Percentiles rank a stretch among this genome's conserved stretches.
These are phyloP conservation scores for Kwoniella heveanensis DNA, from an alignment of 768 basidiomycete species.

Conservation along the genomic window DNA sequence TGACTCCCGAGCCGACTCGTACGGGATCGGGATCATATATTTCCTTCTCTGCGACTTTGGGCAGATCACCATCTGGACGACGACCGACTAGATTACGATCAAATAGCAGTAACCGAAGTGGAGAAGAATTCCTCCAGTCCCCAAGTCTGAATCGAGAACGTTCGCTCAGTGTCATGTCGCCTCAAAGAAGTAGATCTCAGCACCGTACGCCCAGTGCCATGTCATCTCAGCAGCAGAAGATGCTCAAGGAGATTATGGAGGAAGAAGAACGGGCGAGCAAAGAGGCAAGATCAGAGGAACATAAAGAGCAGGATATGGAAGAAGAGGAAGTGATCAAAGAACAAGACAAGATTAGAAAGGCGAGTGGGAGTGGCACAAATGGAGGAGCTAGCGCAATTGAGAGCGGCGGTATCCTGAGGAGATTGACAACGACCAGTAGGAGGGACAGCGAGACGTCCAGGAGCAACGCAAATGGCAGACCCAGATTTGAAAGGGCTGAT, in stretches of 20 bases:
- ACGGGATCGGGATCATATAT: constrained; percentile 11
- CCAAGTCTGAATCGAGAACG: not conserved
- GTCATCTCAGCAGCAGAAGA: constrained; percentile 24
- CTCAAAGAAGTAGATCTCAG: constrained; percentile 3
- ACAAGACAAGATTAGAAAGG: constrained; percentile 17
- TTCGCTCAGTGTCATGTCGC: constrained; percentile 16
- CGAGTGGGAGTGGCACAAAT: constrained; percentile 5
- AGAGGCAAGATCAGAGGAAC: constrained; percentile 20
- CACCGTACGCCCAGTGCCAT: constrained; percentile 16
- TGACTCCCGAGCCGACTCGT: not conserved
- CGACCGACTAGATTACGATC: constrained; percentile 17
- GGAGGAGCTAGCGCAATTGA: not conserved
- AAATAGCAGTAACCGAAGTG: not conserved
- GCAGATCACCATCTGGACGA: constrained; percentile 31
- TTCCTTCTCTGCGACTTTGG: constrained; percentile 13
- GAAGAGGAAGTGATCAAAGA: constrained; percentile 27
- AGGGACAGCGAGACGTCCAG: constrained; percentile 7
- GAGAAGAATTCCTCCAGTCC: not conserved
- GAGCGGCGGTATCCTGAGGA: not conserved
- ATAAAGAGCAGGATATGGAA: constrained; percentile 23
- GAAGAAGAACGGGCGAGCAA: constrained; percentile 24
- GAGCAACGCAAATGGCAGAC: not conserved
- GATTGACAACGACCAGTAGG: not conserved
- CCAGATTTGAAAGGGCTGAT: constrained; percentile 11
- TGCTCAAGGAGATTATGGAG: constrained; percentile 33